phyloP scores from a whole-genome alignment of 2,329 filamentous ascomycete species.

The Leptoxyphium fumago region DNA sequence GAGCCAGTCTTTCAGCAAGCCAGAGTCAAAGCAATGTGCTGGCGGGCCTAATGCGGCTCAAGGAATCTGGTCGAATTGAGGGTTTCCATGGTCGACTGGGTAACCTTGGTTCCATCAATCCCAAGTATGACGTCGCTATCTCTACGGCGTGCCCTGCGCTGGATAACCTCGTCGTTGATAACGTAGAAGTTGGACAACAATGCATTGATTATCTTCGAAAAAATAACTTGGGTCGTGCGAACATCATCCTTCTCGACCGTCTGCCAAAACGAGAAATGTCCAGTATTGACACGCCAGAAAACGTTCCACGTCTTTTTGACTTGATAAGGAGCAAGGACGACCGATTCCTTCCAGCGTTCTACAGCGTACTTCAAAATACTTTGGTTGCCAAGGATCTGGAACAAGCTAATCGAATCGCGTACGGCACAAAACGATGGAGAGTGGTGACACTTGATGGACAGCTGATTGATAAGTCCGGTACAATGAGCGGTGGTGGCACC shows the following conservation, averaged over 20 bases:
- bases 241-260: slow-evolving; percentile 92
- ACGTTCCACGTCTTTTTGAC: slow-evolving; percentile 84
- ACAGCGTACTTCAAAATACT: slow-evolving; percentile 88
- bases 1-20: slow-evolving; percentile 74
- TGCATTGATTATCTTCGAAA: slow-evolving; percentile 96
- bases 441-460: slow-evolving; percentile 93
- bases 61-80: slow-evolving; percentile 90
- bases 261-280: slow-evolving; percentile 65
- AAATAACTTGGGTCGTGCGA: slow-evolving; percentile 89
- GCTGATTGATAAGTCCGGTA: slow-evolving; percentile 94
- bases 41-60: slow-evolving; percentile 81
- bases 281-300: slow-evolving; percentile 74
- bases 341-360: slow-evolving; percentile 80
- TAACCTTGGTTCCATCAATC: slow-evolving; percentile 84
- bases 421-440: slow-evolving; percentile 83
- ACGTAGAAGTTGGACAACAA: slow-evolving; percentile 88
- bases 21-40: slow-evolving; percentile 79
- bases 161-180: slow-evolving; percentile 94
- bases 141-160: slow-evolving; percentile 86
- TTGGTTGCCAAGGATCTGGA: slow-evolving; percentile 81
- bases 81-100: slow-evolving; percentile 93
- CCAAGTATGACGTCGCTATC: slow-evolving; percentile 93
- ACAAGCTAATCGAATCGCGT: slow-evolving; percentile 95
- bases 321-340: slow-evolving; percentile 80
- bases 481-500: slow-evolving; percentile 93